Evolutionary conservation across 2,329 filamentous ascomycete species (phyloP).

Genomic region (Penicillium expansum): DNA sequence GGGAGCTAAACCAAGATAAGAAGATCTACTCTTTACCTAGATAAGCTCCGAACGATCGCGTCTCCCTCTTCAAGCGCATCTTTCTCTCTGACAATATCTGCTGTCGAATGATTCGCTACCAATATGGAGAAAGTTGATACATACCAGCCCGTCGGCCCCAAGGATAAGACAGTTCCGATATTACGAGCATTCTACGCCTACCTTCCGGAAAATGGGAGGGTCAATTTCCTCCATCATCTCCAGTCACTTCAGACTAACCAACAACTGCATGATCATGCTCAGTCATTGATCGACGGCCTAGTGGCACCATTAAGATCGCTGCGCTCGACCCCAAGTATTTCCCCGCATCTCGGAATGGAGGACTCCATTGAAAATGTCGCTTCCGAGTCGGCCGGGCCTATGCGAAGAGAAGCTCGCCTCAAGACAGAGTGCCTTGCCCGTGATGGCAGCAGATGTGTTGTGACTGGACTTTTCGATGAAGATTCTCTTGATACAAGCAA

Average conservation of each 20-base stretch:
- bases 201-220: not conserved
- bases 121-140: not conserved
- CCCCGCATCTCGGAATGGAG: not conserved
- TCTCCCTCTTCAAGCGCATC: not conserved
- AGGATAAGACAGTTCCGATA: not conserved
- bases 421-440: slow-evolving; percentile 6
- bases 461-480: slow-evolving; percentile 2
- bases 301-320: not conserved
- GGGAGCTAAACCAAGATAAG: not conserved
- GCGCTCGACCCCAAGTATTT: not conserved
- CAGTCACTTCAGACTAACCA: not conserved
- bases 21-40: not conserved
- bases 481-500: not conserved
- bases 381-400: not conserved
- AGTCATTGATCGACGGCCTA: not conserved
- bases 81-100: not conserved
- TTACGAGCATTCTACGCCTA: not conserved
- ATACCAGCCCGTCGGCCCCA: not conserved
- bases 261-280: not conserved
- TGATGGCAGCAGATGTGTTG: slow-evolving; percentile 2
- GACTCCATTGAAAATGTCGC: not conserved
- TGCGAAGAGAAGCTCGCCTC: not conserved
- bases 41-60: not conserved
- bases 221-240: slow-evolving; percentile 1
- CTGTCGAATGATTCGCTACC: not conserved